Evolutionary conservation across 768 basidiomycete genomes (phyloP), one percentile per base, ranked within the genome.

Genomic region (Termitomyces sp.): DNA sequence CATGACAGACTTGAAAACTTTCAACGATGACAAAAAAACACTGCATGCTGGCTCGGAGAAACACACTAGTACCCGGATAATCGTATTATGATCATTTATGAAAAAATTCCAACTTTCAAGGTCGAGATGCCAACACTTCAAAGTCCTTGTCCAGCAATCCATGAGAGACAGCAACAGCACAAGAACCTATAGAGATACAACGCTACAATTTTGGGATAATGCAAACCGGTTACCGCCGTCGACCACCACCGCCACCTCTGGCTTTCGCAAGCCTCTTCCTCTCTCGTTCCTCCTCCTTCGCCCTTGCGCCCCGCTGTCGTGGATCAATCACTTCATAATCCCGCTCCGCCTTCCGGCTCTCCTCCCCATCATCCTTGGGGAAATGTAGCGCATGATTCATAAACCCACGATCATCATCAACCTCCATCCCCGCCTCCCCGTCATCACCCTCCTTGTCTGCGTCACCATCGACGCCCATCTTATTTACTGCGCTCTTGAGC

Each of bases 241-340:
- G 67, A n/a, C 70, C 64, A 20, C 69, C 59, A 49, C 68, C 64
- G 7, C 67, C 66, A 43, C 75, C 70, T 22, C 69, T 73, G 16
- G 68, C 70, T 59, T 72, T 75, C 43, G 65, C 59, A 30, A 66
- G 73, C 55, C 72, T 74, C 68, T 85, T 90, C 64, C 85, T 75
- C 58, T 89, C 88, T 63, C 77, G 76, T 64, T 91, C 90, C 66
- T 94, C 92, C 65, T 92, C 88, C 65, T 78, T 83, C 26, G 92
- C 92, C 49, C 82, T 73, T 24, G 88, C 89, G 45, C 86, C 79
- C 56, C 92, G 73, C 49, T 82, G 80, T 58, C 92, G 73, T 0
- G 92, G 91, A 67, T 94, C 92, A 67, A 94, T 94, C 28, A 94
- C 91, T 72, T 94, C 91, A 65, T 92, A 93, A 57, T 94, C 92